Evolutionary conservation across 2,329 filamentous ascomycete species (phyloP).

Genomic region (Neofusicoccum sp.): DNA sequence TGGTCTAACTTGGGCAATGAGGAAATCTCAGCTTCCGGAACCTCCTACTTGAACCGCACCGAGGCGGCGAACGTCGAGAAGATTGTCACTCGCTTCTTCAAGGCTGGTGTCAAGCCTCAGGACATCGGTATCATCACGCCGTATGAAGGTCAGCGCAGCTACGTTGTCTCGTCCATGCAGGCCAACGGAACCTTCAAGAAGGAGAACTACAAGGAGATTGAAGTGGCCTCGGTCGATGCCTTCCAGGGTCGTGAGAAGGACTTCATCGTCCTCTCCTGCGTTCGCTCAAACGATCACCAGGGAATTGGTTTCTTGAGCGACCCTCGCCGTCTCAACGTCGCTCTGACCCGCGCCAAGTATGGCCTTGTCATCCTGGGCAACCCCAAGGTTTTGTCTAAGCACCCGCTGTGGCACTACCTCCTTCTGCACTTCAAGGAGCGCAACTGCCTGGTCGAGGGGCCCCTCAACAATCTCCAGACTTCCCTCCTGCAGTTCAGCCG

Average conservation of each 20-base stretch:
- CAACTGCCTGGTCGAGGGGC: slow-evolving; percentile 94
- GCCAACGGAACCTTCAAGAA: slow-evolving; percentile 97
- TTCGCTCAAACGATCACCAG: slow-evolving; percentile 98
- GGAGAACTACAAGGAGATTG: slow-evolving; percentile 97
- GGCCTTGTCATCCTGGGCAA: slow-evolving; percentile 96
- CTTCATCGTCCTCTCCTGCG: slow-evolving; percentile 96
- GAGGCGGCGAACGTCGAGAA: slow-evolving; percentile 98
- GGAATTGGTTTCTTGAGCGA: slow-evolving; percentile 99
- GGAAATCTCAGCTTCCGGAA: slow-evolving; percentile 96
- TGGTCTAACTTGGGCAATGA: slow-evolving; percentile 98
- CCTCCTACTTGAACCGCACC: slow-evolving; percentile 96
- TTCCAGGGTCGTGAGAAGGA: slow-evolving; percentile 99
- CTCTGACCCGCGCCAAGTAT: slow-evolving; percentile 94
- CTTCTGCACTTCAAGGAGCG: slow-evolving; percentile 95
- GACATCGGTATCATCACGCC: slow-evolving; percentile 98
- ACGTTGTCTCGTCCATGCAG: slow-evolving; percentile 99
- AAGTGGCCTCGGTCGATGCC: slow-evolving; percentile 96
- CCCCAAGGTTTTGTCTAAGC: slow-evolving; percentile 95
- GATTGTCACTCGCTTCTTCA: slow-evolving; percentile 98
- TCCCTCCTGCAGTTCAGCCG: slow-evolving; percentile 93
- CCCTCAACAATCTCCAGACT: slow-evolving; percentile 91
- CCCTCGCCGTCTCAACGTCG: slow-evolving; percentile 94
- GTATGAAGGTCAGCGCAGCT: slow-evolving; percentile 97
- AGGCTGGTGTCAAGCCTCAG: slow-evolving; percentile 89
- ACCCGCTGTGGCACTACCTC: slow-evolving; percentile 95